Evolutionary conservation across 148 eudicot genomes (phyloP).

Genomic region (Polygonum maritimum): DNA sequence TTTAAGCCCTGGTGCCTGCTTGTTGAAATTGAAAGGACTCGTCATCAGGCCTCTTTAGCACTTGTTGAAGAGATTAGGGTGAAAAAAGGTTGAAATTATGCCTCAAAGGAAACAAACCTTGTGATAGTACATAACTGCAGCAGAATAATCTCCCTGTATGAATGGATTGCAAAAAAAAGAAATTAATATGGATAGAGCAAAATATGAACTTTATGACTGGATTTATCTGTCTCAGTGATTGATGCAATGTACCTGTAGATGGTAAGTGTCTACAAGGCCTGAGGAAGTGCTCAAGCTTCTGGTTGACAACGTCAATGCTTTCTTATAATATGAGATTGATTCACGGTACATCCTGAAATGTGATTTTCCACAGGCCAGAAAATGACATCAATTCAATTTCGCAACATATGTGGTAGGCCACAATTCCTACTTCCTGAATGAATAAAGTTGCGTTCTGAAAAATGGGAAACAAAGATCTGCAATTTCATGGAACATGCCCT

Average conservation of each 20-base stretch:
- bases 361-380: neutral
- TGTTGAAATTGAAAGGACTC: no score
- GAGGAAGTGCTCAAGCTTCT: constrained; percentile 89
- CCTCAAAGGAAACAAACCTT: constrained; percentile 40
- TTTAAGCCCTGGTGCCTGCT: constrained; percentile 81
- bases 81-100: neutral
- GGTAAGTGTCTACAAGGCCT: constrained; percentile 97
- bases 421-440: no score
- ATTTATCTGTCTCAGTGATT: neutral
- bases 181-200: neutral
- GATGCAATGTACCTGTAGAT: constrained; percentile 55
- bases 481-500: neutral
- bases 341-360: constrained; percentile 65
- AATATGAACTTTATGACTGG: neutral
- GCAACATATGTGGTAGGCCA: no score
- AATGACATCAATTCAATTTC: no score
- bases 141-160: constrained; percentile 63
- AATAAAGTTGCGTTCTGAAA: no score
- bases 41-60: neutral
- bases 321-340: constrained; percentile 74
- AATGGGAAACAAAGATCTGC: no score
- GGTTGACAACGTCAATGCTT: constrained; percentile 84
- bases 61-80: neutral
- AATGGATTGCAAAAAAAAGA: neutral
- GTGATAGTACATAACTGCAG: constrained; percentile 80